Conservation (phyloP, 1,284 basidiomycete genomes). For the Phellinidium pouzarii region DNA sequence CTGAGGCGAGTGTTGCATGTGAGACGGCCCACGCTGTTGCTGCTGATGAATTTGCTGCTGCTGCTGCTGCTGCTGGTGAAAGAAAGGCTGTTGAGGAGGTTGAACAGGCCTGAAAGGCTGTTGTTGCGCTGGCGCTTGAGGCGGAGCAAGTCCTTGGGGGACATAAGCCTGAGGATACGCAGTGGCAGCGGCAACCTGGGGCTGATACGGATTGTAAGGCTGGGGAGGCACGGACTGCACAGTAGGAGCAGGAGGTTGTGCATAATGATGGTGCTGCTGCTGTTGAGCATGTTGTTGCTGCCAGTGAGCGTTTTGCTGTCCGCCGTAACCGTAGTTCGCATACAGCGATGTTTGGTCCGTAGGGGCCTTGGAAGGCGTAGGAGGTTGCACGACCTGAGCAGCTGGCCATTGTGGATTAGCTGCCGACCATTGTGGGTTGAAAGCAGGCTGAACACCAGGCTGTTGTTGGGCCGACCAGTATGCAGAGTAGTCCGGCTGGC, state of each 20-base stretch:
- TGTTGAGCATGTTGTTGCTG: constrained; percentile 54
- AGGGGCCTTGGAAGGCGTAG: constrained; percentile 48
- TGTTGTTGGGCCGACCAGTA: constrained; percentile 65
- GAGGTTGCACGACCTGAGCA: constrained; percentile 42
- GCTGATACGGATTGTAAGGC: constrained; percentile 73
- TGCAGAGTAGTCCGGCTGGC: constrained; percentile 62
- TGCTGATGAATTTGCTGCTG: constrained; percentile 38
- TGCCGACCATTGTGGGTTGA: constrained; percentile 37
- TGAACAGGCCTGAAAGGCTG: constrained; percentile 22
- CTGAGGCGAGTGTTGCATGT: constrained; percentile 54
- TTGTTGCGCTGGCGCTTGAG: constrained; percentile 31
- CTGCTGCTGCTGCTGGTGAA: constrained; percentile 51
- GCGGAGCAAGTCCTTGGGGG: constrained; percentile 39
- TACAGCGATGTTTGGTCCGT: constrained; percentile 59
- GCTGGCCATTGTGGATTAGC: constrained; percentile 55
- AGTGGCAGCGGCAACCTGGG: constrained; percentile 46
- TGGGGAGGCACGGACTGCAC: constrained; percentile 43
- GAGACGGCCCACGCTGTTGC: constrained; percentile 39
- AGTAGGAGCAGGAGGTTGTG: constrained; percentile 44
- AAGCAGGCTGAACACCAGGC: constrained; percentile 35
- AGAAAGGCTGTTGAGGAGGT: constrained; percentile 50
- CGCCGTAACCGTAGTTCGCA: constrained; percentile 79
- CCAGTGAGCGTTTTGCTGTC: constrained; percentile 49
- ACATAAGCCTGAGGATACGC: constrained; percentile 59
- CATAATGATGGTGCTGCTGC: constrained; percentile 41